Conservation (phyloP, 2,329 filamentous ascomycete genomes). For the Botrytis deweyae region DNA sequence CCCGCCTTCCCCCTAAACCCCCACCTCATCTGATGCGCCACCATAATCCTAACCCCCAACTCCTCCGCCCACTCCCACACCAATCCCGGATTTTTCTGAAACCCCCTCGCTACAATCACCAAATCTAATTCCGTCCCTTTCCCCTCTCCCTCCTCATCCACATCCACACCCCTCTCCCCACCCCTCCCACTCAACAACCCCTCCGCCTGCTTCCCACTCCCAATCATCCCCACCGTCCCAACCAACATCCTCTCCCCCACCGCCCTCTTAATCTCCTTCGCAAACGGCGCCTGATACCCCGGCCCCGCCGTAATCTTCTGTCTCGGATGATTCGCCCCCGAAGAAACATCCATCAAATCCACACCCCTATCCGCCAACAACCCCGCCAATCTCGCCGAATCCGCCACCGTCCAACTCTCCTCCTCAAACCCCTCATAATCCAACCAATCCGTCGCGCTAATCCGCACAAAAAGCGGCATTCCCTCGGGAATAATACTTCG, state of each 20-base stretch:
- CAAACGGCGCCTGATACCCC: constrained; percentile 70
- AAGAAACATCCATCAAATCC: constrained; percentile 72
- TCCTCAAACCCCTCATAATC: constrained; percentile 55
- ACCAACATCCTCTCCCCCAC: constrained; percentile 60
- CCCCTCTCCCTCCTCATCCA: constrained; percentile 32
- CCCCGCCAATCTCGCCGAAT: constrained; percentile 62
- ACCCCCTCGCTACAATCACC: constrained; percentile 51
- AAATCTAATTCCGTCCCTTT: constrained; percentile 50
- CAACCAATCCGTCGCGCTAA: constrained; percentile 76
- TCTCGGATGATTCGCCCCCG: constrained; percentile 60
- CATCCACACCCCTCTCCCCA: constrained; percentile 35
- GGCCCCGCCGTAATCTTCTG: constrained; percentile 59
- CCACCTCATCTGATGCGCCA: constrained; percentile 57
- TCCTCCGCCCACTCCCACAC: constrained; percentile 58
- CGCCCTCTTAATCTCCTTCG: constrained; percentile 67
- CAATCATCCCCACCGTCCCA: constrained; percentile 52
- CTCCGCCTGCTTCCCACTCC: constrained; percentile 47
- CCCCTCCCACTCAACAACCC: constrained; percentile 48
- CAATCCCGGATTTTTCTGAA: constrained; percentile 58
- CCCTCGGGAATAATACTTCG: constrained; percentile 61
- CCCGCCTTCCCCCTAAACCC: constrained; percentile 48
- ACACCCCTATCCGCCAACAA: constrained; percentile 65
- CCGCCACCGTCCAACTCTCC: constrained; percentile 65
- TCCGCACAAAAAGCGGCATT: constrained; percentile 71
- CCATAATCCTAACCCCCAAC: constrained; percentile 46